Percentiles rank a stretch among this genome's conserved stretches.
Evolutionary conservation across 129 eudicot genomes (phyloP).

Genomic region (Logfia minima): DNA sequence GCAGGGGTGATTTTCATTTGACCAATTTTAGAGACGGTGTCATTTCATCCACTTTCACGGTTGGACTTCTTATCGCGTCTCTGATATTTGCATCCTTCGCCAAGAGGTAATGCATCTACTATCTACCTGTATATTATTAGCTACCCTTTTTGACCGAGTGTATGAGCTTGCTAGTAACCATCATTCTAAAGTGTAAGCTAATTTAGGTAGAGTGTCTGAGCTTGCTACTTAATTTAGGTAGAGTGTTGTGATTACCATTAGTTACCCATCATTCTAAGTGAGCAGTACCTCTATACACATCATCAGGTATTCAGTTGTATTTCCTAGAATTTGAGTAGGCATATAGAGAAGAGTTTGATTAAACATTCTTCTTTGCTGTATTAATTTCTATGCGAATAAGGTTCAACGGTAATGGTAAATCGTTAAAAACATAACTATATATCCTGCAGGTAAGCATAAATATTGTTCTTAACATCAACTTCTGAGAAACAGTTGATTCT

Average conservation of each 20-base stretch:
- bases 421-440: neutral
- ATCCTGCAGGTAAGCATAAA: neutral
- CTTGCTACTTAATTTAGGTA: neutral
- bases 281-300: neutral
- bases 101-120: conserved; percentile 53
- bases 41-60: conserved; percentile 96
- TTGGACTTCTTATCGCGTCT: conserved; percentile 90
- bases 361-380: neutral
- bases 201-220: neutral
- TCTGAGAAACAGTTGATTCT: neutral
- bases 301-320: neutral
- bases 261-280: too few relatives aligned
- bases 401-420: neutral
- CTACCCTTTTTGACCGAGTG: neutral
- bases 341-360: neutral
- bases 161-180: neutral
- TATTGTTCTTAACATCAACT: neutral
- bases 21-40: conserved; percentile 83
- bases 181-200: neutral
- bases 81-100: conserved; percentile 84
- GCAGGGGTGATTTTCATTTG: conserved; percentile 82
- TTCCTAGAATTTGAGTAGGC: neutral
- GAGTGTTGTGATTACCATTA: neutral
- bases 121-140: conserved; percentile 11
- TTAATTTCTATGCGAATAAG: neutral